A percentile compares a stretch with the other conserved stretches of the same genome.
Conservation (phyloP, 2,329 filamentous ascomycete species). For the Bipolaris cookei region DNA sequence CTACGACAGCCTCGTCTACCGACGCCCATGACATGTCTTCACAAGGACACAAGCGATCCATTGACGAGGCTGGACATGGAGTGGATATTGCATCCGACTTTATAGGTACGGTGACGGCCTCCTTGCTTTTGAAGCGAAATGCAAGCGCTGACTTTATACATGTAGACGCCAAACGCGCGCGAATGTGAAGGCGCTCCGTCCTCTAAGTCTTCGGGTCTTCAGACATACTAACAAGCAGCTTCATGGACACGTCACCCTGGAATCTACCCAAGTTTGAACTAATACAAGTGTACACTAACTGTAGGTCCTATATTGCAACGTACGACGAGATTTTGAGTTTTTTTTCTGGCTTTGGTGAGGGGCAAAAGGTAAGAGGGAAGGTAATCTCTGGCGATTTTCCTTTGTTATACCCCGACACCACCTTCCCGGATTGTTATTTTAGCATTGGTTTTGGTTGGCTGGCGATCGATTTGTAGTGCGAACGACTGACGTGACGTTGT, state of each 20-base stretch:
- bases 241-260: constrained; percentile 3
- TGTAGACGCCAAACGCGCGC: constrained; percentile 42
- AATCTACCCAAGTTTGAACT: constrained; percentile 5
- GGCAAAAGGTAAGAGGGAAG: constrained; percentile 15
- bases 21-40: constrained; percentile 31
- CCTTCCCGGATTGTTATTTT: neutral
- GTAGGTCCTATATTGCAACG: constrained; percentile 4
- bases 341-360: neutral
- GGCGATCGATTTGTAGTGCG: neutral
- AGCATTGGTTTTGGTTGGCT: constrained; percentile 4
- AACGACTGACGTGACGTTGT: neutral
- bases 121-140: constrained; percentile 3
- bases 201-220: constrained; percentile 21
- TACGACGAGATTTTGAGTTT: neutral
- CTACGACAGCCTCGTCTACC: constrained; percentile 33
- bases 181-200: constrained; percentile 36
- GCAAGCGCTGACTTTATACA: constrained; percentile 17
- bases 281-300: constrained; percentile 15
- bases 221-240: constrained; percentile 30
- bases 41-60: constrained; percentile 44
- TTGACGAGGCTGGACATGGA: constrained; percentile 43
- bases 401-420: constrained; percentile 1
- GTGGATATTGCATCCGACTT: constrained; percentile 33
- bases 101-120: constrained; percentile 31
- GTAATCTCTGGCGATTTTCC: constrained; percentile 10